Evolutionary conservation across 2,329 filamentous ascomycete species (phyloP), one percentile per base, ranked within the genome.

Genomic region (Botrytis galanthina): DNA sequence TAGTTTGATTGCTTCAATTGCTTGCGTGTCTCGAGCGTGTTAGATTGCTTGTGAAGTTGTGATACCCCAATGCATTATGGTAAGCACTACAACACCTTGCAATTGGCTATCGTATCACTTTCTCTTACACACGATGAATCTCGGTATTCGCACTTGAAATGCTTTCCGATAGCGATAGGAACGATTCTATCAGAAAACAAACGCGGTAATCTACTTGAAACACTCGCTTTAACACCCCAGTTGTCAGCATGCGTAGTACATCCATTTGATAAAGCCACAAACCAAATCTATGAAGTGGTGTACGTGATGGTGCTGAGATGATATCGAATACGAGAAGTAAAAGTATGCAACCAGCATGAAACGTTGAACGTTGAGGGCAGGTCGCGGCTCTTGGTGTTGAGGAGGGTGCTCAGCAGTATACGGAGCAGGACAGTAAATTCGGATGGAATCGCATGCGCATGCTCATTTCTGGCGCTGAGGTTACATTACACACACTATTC

Each of bases 321-420:
- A 22, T 57, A 57, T 42, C 48, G 57, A 57, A 68, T 57, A 57
- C 64, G 48, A 57, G 48, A 32, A 42, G 9, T 54, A 22, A 12
- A 42, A 68, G 64, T 32, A 57, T 57, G 66, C 48, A 68, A 42
- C 26, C 48, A 42, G 35, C 10, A 26, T 57, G 66, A 57, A 57
- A 42, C 35, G 37, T 68, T 42, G 66, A 68, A 68, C 18, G 48
- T 68, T 57, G 48, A 57, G 66, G 48, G 18, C 22, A 68, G 42
- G 8, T 68, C 64, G 64, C 46, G 63, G 63, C 63, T 67, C 44
- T 67, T 37, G 46, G 63, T 9, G 20, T 26, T 66, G 44, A 48
- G n/a, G n/a, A 8, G 63, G 29, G 44, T 37, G 32, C 44, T 35
- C 44, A 37, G 22, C 29, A 66, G 14, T 48, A 26, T 26, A 44